Base-by-base conservation (phyloP, 1,284 basidiomycete species). In the Vanrija sp. region DNA sequence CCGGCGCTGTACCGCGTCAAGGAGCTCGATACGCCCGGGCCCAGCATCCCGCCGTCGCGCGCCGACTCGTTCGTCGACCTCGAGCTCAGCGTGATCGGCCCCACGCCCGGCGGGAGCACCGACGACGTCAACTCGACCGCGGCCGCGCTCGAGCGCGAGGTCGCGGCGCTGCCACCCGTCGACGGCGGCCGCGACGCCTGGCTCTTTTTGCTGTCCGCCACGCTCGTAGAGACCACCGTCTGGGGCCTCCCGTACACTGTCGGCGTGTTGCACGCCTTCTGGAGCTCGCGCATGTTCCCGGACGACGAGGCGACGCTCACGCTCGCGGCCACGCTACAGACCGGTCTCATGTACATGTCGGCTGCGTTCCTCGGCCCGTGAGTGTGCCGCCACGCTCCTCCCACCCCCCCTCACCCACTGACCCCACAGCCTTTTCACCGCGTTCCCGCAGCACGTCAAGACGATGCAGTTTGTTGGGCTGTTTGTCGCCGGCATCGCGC, bases 171-270 rank as follows among this genome's bases (percentile, higher is more conserved):
- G 1, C 65, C 65, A 3, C 72, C 70, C 0, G 69, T 71, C 6
- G 77, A 78, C 55, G 49, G 57, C 7, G 76, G 76, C 2, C 39
- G 40, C 2, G 52, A 67, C 1, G 75, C 75, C 6, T 77, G 74
- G 74, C 40, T 60, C 1, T 78, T 75, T 58, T 62, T 77, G 6
- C 51, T 65, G 0, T 72, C 63, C 1, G 75, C 74, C 0, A 74
- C 74, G 6, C 43, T 66, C 9, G 62, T 71, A 23, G 75, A 77
- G 62, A 62, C 66, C 7, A 54, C 71, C 7, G 66, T 75, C 1
- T 77, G 72, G 68, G 75, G 75, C 0, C 50, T 77, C 40, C 72
- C 71, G 15, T 75, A 67, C 52, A 65, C 69, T n/a, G 67, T 73
- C 48, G 73, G 73, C 55, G 66, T 76, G 12, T 62, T 76, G 46